Evolutionary conservation across 2,329 filamentous ascomycete genomes (phyloP).

Genomic region (Fusarium sp.): DNA sequence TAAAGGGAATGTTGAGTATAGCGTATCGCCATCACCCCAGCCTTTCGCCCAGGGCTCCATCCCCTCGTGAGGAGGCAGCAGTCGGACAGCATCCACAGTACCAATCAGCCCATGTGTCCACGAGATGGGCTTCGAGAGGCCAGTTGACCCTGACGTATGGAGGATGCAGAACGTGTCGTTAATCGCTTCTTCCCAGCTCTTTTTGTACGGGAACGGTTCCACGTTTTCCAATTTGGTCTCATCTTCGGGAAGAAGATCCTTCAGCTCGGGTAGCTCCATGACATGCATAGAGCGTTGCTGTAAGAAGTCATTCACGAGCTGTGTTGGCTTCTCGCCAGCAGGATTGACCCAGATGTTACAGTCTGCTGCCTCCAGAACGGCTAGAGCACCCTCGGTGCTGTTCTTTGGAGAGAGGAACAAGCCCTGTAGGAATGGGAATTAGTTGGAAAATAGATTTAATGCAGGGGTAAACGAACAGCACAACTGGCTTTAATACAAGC

Average conservation of each 20-base stretch:
- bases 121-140: constrained; percentile 52
- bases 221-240: not conserved
- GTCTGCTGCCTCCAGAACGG: constrained; percentile 44
- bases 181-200: constrained; percentile 46
- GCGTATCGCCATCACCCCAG: constrained; percentile 34
- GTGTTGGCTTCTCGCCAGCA: constrained; percentile 12
- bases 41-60: constrained; percentile 44
- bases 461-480: constrained; percentile 41
- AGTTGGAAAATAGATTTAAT: too few relatives aligned
- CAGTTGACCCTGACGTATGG: constrained; percentile 55
- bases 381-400: constrained; percentile 45
- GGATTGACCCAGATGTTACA: constrained; percentile 46
- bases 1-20: constrained; percentile 43
- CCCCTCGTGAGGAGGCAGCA: constrained; percentile 46
- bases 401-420: constrained; percentile 49
- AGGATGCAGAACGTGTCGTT: constrained; percentile 50
- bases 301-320: constrained; percentile 38
- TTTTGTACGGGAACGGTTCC: constrained; percentile 43
- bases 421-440: constrained; percentile 23
- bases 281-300: constrained; percentile 40
- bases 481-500: constrained; percentile 48
- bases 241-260: constrained; percentile 37
- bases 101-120: constrained; percentile 46
- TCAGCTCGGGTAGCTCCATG: constrained; percentile 42
- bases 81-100: constrained; percentile 49